Conservation (phyloP, 371 early-diverging fungal species). For the Mortierella sp. region DNA sequence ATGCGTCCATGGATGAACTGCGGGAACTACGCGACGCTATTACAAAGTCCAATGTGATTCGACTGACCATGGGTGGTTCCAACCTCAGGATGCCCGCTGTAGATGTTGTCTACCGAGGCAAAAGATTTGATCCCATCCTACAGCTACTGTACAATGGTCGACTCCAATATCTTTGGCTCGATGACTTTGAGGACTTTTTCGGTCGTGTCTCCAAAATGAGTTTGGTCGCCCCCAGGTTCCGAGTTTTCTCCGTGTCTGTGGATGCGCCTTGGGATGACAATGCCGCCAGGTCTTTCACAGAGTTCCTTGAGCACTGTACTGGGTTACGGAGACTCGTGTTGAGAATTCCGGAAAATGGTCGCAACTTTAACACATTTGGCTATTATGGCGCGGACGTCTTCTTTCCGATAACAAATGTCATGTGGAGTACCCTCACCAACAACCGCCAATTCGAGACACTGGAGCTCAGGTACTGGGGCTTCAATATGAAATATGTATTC, state of each 20-base stretch:
- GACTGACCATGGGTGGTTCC: background rate
- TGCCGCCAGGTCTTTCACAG: too few relatives aligned
- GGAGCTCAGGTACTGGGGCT: too few relatives aligned
- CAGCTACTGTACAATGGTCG: constrained; percentile 10
- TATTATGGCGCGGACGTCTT: too few relatives aligned
- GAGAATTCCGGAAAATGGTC: too few relatives aligned
- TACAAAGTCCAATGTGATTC: background rate
- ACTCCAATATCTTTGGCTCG: constrained; percentile 2
- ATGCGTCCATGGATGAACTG: background rate
- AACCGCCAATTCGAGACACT: too few relatives aligned
- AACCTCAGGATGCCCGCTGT: background rate
- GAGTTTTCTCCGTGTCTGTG: constrained; percentile 1
- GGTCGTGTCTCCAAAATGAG: background rate
- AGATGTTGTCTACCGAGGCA: background rate
- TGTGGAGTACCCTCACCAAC: too few relatives aligned
- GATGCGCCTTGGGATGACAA: too few relatives aligned
- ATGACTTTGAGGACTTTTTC: constrained; percentile 11
- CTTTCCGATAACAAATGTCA: too few relatives aligned
- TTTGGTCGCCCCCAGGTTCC: background rate
- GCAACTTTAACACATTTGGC: too few relatives aligned
- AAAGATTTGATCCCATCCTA: constrained; percentile 15
- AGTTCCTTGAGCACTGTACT: too few relatives aligned
- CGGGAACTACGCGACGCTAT: background rate
- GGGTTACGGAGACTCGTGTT: too few relatives aligned
- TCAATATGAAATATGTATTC: too few relatives aligned